These are phyloP conservation scores for Copromyces sp. DNA, from an alignment of 495 filamentous ascomycete species.

Conservation along the genomic window DNA sequence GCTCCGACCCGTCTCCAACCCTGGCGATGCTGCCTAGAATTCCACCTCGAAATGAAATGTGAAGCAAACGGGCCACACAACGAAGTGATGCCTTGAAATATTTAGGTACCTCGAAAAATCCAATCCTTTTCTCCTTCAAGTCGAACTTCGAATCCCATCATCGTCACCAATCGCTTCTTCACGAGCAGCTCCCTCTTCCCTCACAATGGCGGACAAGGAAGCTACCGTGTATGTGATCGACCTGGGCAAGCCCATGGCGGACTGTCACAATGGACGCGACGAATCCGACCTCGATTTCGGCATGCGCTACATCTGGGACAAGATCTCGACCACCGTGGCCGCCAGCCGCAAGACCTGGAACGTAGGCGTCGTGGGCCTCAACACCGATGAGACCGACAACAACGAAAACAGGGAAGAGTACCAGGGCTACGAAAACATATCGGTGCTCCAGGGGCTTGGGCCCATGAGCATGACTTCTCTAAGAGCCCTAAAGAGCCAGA, in stretches of 20 bases:
- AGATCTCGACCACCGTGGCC: constrained; percentile 73
- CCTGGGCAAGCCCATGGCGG: constrained; percentile 72
- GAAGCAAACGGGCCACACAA: background rate
- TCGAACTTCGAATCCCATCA: background rate
- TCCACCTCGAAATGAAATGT: background rate
- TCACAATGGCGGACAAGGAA: constrained; percentile 83
- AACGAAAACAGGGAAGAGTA: constrained; percentile 43
- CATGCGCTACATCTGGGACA: constrained; percentile 95
- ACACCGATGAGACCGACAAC: constrained; percentile 70
- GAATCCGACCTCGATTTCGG: constrained; percentile 81
- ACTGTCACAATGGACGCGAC: constrained; percentile 58
- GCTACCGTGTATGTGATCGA: constrained; percentile 89
- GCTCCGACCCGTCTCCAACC: background rate
- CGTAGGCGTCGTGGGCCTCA: constrained; percentile 71
- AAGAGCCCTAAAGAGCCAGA: constrained; percentile 45
- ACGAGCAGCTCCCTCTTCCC: background rate
- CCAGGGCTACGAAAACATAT: constrained; percentile 67
- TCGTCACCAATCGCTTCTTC: background rate
- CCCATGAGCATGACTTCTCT: constrained; percentile 66
- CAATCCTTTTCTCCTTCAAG: background rate
- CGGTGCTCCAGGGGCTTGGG: constrained; percentile 58
- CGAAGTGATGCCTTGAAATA: background rate
- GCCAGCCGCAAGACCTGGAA: constrained; percentile 73
- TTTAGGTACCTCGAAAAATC: background rate
- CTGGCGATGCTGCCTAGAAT: constrained; percentile 20